Conservation (phyloP, 1,284 basidiomycete genomes). For the Leccinum fallax region DNA sequence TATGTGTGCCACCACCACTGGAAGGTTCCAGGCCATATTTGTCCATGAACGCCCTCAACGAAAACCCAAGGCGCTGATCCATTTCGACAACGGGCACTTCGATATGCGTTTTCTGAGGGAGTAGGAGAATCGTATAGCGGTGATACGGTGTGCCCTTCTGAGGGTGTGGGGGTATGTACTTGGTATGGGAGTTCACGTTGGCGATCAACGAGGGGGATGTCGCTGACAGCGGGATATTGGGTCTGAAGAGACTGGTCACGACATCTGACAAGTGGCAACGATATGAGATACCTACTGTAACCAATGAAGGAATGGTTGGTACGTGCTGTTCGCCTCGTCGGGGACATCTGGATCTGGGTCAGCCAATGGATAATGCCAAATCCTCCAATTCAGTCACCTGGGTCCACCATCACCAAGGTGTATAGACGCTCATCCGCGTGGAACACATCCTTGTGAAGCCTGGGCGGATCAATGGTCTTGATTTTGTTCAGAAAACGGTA, state of each 20-base stretch:
- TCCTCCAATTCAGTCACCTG: slow-evolving; percentile 48
- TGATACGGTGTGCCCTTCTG: slow-evolving; percentile 85
- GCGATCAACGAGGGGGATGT: slow-evolving; percentile 45
- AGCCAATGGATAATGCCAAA: background rate
- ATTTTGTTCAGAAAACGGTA: slow-evolving; percentile 10
- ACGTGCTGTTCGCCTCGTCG: slow-evolving; percentile 63
- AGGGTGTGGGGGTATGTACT: slow-evolving; percentile 87
- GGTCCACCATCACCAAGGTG: slow-evolving; percentile 87
- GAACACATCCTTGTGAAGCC: slow-evolving; percentile 73
- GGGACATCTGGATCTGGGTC: slow-evolving; percentile 66
- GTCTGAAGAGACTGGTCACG: slow-evolving; percentile 44
- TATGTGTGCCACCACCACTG: slow-evolving; percentile 73
- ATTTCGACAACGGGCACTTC: slow-evolving; percentile 41
- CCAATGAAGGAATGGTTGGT: slow-evolving; percentile 83
- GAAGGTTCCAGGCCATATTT: slow-evolving; percentile 55
- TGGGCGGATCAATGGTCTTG: slow-evolving; percentile 65
- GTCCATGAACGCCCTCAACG: slow-evolving; percentile 64
- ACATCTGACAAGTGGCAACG: background rate
- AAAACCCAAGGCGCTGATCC: slow-evolving; percentile 57
- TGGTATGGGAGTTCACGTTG: slow-evolving; percentile 54
- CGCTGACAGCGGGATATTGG: slow-evolving; percentile 80
- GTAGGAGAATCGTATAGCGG: slow-evolving; percentile 77
- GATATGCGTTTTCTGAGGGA: slow-evolving; percentile 65
- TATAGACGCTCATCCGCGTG: slow-evolving; percentile 83
- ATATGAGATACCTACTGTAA: slow-evolving; percentile 61